phyloP scores from a whole-genome alignment of 495 filamentous ascomycete species.

The Neurospora tetrasperma region DNA sequence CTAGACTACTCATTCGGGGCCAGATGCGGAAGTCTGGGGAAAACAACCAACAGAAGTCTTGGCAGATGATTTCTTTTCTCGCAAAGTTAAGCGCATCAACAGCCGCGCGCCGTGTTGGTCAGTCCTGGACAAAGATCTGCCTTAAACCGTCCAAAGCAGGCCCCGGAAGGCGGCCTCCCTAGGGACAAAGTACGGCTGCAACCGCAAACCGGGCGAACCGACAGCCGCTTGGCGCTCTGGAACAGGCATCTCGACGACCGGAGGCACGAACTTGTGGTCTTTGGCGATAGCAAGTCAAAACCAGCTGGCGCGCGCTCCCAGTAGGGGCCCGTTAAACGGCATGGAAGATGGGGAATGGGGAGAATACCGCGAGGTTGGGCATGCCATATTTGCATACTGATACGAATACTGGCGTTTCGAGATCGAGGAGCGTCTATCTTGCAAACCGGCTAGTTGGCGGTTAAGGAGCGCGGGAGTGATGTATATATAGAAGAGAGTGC shows the following conservation, averaged over 20 bases:
- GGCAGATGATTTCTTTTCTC: constrained; percentile 1
- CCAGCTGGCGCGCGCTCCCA: not conserved
- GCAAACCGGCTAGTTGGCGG: constrained; percentile 4
- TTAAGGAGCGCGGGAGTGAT: not conserved
- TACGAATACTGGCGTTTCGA: not conserved
- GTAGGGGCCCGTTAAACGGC: not conserved
- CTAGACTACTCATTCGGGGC: not conserved
- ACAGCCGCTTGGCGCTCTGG: not conserved
- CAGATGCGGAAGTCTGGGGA: constrained; percentile 3
- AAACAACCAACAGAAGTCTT: constrained; percentile 14
- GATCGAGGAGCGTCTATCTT: not conserved
- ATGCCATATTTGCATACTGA: not conserved
- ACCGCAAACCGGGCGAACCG: not conserved
- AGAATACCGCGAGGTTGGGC: not conserved
- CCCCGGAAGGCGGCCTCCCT: not conserved
- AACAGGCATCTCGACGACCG: not conserved
- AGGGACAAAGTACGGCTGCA: constrained; percentile 7
- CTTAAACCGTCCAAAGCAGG: not conserved
- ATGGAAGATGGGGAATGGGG: not conserved
- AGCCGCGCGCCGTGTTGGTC: constrained; percentile 20
- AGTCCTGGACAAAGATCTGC: not conserved
- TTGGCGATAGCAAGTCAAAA: not conserved
- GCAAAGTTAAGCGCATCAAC: constrained; percentile 17
- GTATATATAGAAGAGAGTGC: not conserved
- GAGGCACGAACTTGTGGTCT: not conserved